These are phyloP conservation scores for Biancaea sappan DNA, from an alignment of 306 rosid species.

Conservation along the genomic window DNA sequence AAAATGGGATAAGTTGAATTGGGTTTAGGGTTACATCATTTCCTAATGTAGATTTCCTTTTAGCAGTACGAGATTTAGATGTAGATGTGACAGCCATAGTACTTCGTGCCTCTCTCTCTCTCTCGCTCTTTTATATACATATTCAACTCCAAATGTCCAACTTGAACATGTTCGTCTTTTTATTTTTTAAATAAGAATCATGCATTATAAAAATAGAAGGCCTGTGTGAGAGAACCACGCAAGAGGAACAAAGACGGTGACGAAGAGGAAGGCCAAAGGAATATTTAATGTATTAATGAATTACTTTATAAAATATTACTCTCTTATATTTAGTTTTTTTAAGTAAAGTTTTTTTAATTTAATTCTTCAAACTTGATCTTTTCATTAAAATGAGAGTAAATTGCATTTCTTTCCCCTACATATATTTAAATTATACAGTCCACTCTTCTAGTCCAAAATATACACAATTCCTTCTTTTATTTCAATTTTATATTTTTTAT, in stretches of 20 bases:
- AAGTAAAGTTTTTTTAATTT: no score
- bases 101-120: background rate
- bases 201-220: background rate
- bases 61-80: background rate
- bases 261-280: no score
- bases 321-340: no score
- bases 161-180: background rate
- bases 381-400: no score
- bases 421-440: no score
- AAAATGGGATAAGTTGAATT: constrained; percentile 36
- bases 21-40: constrained; percentile 29
- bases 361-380: no score
- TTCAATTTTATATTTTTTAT: no score
- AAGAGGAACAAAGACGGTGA: background rate
- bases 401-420: no score
- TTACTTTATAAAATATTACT: no score
- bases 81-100: constrained; percentile 20
- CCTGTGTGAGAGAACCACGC: constrained; percentile 26
- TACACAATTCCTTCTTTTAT: no score
- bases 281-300: no score
- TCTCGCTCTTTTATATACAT: background rate
- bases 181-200: background rate
- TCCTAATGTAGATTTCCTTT: constrained; percentile 31
- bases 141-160: background rate
- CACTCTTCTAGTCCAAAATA: no score